Conservation (phyloP, 495 filamentous ascomycete genomes). For the Aspergillus cavernicola region DNA sequence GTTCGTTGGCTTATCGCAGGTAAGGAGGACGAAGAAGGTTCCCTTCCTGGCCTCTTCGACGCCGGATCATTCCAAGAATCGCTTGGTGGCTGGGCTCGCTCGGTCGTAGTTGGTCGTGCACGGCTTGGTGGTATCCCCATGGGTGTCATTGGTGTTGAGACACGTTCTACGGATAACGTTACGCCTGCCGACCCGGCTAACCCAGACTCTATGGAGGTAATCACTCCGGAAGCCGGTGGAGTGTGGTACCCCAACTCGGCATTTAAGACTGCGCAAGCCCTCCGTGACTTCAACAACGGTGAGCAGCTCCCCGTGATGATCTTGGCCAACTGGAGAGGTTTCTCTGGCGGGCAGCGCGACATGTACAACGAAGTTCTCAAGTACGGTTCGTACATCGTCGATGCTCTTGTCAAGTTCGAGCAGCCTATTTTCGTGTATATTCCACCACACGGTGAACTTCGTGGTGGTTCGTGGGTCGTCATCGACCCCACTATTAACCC, state of each 20-base stretch:
- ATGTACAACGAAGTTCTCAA: slow-evolving; percentile 99
- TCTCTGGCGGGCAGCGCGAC: slow-evolving; percentile 97
- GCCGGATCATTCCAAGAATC: slow-evolving; percentile 94
- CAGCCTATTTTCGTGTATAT: slow-evolving; percentile 99
- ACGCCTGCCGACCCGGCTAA: slow-evolving; percentile 98
- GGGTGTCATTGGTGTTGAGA: slow-evolving; percentile 97
- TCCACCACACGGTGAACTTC: slow-evolving; percentile 91
- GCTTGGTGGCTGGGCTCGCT: slow-evolving; percentile 93
- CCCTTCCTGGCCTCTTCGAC: slow-evolving; percentile 90
- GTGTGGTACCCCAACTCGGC: slow-evolving; percentile 99
- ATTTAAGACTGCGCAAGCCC: slow-evolving; percentile 98
- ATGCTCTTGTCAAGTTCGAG: slow-evolving; percentile 96
- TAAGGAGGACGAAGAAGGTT: slow-evolving; percentile 82
- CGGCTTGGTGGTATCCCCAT: slow-evolving; percentile 96
- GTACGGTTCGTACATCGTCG: slow-evolving; percentile 98
- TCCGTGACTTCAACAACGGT: slow-evolving; percentile 98
- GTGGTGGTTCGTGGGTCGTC: slow-evolving; percentile 99
- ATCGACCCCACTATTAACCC: slow-evolving; percentile 98
- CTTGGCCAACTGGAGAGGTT: slow-evolving; percentile 98
- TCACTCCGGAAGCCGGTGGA: slow-evolving; percentile 89
- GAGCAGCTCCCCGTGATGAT: slow-evolving; percentile 99
- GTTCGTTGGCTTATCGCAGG: slow-evolving; percentile 89
- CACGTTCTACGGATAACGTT: slow-evolving; percentile 91
- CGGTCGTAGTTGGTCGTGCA: slow-evolving; percentile 94
- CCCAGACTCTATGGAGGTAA: slow-evolving; percentile 94